Conservation (phyloP, 2,329 filamentous ascomycete species). For the Fusarium praegraminearum region DNA sequence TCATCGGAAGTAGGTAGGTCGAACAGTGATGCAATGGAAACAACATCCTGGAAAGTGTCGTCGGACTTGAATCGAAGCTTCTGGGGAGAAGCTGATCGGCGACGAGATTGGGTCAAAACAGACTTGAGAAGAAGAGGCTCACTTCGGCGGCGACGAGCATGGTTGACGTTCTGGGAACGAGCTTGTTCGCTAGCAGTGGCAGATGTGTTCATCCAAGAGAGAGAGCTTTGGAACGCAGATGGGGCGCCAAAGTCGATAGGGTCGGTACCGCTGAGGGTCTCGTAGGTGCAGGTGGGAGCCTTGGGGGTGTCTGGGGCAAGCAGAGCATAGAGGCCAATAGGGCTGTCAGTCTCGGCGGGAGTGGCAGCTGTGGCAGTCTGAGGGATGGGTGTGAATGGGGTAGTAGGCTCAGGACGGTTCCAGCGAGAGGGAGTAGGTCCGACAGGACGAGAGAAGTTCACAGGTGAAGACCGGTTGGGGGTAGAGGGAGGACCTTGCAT, state of each 20-base stretch:
- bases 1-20: background rate
- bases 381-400: constrained; percentile 40
- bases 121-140: constrained; percentile 51
- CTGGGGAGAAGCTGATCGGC: constrained; percentile 48
- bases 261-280: constrained; percentile 12
- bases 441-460: constrained; percentile 42
- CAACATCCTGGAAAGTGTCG: constrained; percentile 32
- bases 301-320: constrained; percentile 35
- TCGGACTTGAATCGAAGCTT: constrained; percentile 43
- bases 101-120: constrained; percentile 42
- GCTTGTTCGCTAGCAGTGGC: constrained; percentile 36
- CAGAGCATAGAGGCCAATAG: constrained; percentile 40
- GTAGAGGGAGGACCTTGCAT: constrained; percentile 19
- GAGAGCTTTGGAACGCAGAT: constrained; percentile 47
- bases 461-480: constrained; percentile 33
- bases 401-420: constrained; percentile 41
- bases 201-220: constrained; percentile 47
- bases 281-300: constrained; percentile 19
- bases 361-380: constrained; percentile 6
- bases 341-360: constrained; percentile 21
- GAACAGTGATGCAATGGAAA: constrained; percentile 22
- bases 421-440: constrained; percentile 50
- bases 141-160: constrained; percentile 50
- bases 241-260: constrained; percentile 47
- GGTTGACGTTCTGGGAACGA: constrained; percentile 42